A percentile compares a stretch with the other conserved stretches of the same genome.
Conservation (phyloP, 768 basidiomycete species). For the Podaxis pistillaris region DNA sequence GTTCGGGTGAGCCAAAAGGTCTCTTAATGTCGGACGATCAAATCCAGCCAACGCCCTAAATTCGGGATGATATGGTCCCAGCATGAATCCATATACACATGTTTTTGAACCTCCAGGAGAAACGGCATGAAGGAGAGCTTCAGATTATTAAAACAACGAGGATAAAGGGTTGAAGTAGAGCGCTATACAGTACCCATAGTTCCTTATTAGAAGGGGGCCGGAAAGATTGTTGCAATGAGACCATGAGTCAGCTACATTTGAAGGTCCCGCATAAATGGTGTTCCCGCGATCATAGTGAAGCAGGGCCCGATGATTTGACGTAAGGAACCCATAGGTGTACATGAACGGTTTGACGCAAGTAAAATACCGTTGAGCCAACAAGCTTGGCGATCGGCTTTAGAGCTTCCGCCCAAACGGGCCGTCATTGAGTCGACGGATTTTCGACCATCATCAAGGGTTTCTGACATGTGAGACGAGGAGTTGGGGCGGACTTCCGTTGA, state of each 20-base stretch:
- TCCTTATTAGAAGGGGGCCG: not conserved
- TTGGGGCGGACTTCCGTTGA: not conserved
- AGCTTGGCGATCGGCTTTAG: not conserved
- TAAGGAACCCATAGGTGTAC: not conserved
- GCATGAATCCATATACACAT: not conserved
- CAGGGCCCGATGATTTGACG: not conserved
- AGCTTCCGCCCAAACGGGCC: not conserved
- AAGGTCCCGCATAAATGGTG: too few species aligned
- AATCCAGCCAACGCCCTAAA: too few species aligned
- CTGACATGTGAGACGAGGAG: not conserved
- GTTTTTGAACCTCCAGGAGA: not conserved
- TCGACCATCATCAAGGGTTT: not conserved
- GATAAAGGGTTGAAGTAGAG: not conserved
- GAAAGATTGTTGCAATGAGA: not conserved
- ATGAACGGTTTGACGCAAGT: not conserved
- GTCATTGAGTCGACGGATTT: not conserved
- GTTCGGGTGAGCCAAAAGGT: not conserved
- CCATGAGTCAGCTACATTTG: not conserved
- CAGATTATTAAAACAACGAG: not conserved
- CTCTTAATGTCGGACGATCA: conserved; percentile 2
- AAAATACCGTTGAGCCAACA: too few species aligned
- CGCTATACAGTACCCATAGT: not conserved
- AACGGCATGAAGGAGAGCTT: not conserved
- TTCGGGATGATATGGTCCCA: too few species aligned
- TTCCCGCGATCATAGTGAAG: not conserved